These are phyloP conservation scores for Suaeda aralocaspica DNA, from an alignment of 148 eudicot genomes.

Conservation along the genomic window DNA sequence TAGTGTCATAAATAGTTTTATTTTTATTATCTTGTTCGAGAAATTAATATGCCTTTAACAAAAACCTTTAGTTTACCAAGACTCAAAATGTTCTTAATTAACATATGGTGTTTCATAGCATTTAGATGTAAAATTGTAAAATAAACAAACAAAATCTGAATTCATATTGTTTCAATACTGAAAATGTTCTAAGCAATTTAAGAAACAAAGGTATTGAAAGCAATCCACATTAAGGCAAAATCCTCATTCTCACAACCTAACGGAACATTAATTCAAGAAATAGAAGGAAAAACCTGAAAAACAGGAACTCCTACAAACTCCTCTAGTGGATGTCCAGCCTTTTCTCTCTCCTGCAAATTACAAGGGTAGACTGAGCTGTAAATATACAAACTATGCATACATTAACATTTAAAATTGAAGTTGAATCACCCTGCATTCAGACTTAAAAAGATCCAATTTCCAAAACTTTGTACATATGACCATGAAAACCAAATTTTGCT, in stretches of 20 bases:
- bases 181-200: background rate
- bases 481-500: too few relatives aligned
- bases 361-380: background rate
- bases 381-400: background rate
- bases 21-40: too few relatives aligned
- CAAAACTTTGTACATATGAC: background rate
- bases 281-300: constrained; percentile 67
- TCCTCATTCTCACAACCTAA: background rate
- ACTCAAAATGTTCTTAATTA: too few relatives aligned
- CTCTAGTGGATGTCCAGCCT: constrained; percentile 44
- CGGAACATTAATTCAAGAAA: background rate
- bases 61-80: too few relatives aligned
- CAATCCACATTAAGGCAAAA: background rate
- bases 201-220: background rate
- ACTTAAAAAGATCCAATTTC: background rate
- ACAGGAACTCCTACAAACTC: constrained; percentile 82
- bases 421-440: background rate
- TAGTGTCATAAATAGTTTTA: too few relatives aligned
- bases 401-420: too few relatives aligned
- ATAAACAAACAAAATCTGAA: too few relatives aligned
- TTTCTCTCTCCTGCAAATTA: constrained; percentile 51
- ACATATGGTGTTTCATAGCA: too few relatives aligned
- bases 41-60: too few relatives aligned
- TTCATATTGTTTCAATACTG: too few relatives aligned
- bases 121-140: too few relatives aligned